Conservation (phyloP, 2,329 filamentous ascomycete genomes). For the Monosporascus sp. region DNA sequence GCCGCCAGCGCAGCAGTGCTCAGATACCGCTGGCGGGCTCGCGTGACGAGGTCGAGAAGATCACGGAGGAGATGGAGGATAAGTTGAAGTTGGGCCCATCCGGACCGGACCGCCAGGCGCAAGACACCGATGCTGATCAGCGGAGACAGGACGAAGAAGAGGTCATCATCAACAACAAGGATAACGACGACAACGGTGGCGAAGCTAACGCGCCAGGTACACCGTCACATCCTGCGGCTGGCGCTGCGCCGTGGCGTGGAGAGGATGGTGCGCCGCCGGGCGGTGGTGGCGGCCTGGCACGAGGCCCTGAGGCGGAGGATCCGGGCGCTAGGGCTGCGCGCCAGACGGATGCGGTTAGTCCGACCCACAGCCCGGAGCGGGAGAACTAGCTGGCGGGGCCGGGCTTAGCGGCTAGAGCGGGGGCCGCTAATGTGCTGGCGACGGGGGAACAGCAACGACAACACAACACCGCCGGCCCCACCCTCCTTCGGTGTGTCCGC, state of each 20-base stretch:
- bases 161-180: neutral
- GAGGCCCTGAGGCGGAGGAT: neutral
- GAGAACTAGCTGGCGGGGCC: too few species aligned
- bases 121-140: neutral
- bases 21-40: constrained; percentile 25
- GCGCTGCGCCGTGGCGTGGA: constrained; percentile 4
- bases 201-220: neutral
- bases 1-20: constrained; percentile 36
- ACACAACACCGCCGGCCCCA: too few species aligned
- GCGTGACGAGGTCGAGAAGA: constrained; percentile 39
- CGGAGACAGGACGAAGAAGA: neutral
- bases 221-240: constrained; percentile 1
- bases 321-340: neutral
- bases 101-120: neutral
- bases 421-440: too few species aligned
- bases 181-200: neutral
- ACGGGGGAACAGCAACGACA: too few species aligned
- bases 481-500: too few species aligned
- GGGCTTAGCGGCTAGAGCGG: too few species aligned
- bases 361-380: too few species aligned
- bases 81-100: constrained; percentile 16
- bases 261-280: constrained; percentile 6
- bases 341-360: too few species aligned
- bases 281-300: constrained; percentile 5
- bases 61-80: constrained; percentile 27